phyloP scores from a whole-genome alignment of 78 protist species.

The Emiliania huxleyi region DNA sequence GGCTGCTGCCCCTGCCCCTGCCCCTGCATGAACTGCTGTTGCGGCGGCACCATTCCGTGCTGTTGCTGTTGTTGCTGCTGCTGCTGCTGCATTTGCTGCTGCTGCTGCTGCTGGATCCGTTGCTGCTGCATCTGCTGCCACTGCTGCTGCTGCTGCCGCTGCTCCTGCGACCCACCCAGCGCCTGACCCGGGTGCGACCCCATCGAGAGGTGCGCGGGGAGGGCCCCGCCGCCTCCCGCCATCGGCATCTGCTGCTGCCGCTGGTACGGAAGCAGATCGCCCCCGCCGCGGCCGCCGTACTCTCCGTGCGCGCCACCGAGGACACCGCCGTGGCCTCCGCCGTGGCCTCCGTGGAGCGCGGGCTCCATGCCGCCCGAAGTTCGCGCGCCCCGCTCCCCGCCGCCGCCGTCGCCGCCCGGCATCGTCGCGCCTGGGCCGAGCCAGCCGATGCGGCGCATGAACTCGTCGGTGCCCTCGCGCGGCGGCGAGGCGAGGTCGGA shows the following conservation, averaged over 20 bases:
- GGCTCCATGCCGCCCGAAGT: not conserved
- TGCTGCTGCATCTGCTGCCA: no score
- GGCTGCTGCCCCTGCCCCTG: not conserved
- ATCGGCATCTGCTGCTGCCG: not conserved
- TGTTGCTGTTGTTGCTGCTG: not conserved
- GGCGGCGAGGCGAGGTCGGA: no score
- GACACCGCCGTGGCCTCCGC: not conserved
- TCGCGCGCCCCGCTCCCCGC: not conserved
- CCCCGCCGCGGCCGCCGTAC: no score
- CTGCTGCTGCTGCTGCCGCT: not conserved
- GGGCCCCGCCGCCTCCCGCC: not conserved
- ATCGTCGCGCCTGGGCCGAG: not conserved
- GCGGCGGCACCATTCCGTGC: not conserved
- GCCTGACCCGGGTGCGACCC: no score
- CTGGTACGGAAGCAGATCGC: not conserved
- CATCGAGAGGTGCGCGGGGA: not conserved
- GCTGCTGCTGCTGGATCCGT: no score
- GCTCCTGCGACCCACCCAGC: not conserved
- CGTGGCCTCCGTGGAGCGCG: not conserved
- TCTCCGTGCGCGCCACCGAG: not conserved
- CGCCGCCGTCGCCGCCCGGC: not conserved
- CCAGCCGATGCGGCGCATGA: slow-evolving; percentile 18
- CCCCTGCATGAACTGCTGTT: not conserved
- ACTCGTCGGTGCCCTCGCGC: not conserved
- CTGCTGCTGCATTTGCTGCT: not conserved